Evolutionary conservation across 805 yeast genomes (phyloP).

Genomic region (Saturnispora kantuleensis): DNA sequence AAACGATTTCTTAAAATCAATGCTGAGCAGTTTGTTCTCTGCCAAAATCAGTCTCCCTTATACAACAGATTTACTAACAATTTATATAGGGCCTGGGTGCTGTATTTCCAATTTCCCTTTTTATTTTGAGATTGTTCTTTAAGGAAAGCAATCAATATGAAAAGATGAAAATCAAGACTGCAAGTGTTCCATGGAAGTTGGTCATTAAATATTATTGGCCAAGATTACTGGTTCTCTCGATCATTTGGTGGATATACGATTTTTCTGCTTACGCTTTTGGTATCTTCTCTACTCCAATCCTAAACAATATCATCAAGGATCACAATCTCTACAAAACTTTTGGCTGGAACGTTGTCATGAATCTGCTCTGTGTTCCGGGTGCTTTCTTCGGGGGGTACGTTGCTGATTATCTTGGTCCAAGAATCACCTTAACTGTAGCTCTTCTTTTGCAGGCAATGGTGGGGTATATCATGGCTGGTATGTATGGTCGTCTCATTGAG

Average conservation of each 20-base stretch:
- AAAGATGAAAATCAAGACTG: slow-evolving; percentile 58
- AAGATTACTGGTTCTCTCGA: slow-evolving; percentile 56
- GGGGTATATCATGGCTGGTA: slow-evolving; percentile 78
- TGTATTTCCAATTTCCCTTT: slow-evolving; percentile 70
- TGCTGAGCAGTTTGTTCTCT: too few relatives aligned
- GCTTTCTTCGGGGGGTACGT: slow-evolving; percentile 74
- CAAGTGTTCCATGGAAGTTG: slow-evolving; percentile 54
- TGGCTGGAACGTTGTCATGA: slow-evolving; percentile 89
- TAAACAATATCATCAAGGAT: slow-evolving; percentile 46
- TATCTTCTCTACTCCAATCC: slow-evolving; percentile 66
- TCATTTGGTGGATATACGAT: slow-evolving; percentile 89
- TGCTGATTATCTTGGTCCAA: slow-evolving; percentile 88
- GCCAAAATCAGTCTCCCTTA: too few relatives aligned
- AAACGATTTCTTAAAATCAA: too few relatives aligned
- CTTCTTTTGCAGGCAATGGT: slow-evolving; percentile 62
- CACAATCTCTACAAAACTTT: slow-evolving; percentile 61
- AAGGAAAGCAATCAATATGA: slow-evolving; percentile 63
- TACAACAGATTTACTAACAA: slow-evolving; percentile 50
- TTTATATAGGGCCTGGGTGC: slow-evolving; percentile 97
- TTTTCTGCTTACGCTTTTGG: slow-evolving; percentile 84
- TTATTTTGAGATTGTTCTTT: slow-evolving; percentile 67
- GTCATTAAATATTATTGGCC: slow-evolving; percentile 78
- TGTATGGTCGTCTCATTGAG: slow-evolving; percentile 42
- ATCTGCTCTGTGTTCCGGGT: slow-evolving; percentile 85
- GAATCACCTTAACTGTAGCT: slow-evolving; percentile 65